A percentile compares a stretch with the other conserved stretches of the same genome.
phyloP scores from a whole-genome alignment of 371 early-diverging fungal species.

The Lichtheimia corymbifera region DNA sequence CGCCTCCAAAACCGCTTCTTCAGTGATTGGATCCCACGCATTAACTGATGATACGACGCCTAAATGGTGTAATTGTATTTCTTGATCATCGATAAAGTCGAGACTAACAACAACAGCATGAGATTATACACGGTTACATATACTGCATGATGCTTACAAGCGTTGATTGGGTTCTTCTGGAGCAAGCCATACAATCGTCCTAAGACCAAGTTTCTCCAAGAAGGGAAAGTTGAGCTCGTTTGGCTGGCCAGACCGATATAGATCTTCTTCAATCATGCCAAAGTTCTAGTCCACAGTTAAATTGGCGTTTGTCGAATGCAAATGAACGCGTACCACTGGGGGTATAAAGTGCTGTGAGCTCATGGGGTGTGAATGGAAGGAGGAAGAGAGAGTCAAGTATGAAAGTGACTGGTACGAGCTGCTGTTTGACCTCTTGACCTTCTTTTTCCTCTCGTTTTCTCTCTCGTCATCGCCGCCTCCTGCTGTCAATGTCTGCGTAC shows the following conservation, averaged over 20 bases:
- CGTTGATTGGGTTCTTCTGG: conserved; percentile 94
- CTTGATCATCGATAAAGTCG: conserved; percentile 97
- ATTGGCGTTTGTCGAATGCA: conserved; percentile 6
- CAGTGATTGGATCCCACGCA: conserved; percentile 96
- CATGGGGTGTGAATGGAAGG: conserved; percentile 34
- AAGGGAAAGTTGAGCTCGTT: conserved; percentile 98
- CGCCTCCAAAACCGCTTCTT: conserved; percentile 92
- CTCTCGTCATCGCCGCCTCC: too few relatives aligned
- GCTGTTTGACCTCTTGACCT: too few relatives aligned
- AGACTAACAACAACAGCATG: conserved; percentile 44
- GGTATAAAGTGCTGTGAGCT: conserved; percentile 83
- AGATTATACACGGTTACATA: background rate
- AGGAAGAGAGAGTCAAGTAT: background rate
- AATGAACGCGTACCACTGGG: conserved; percentile 62
- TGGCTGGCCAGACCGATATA: conserved; percentile 97
- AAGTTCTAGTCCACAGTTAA: conserved; percentile 74
- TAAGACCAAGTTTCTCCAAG: conserved; percentile 90
- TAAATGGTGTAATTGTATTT: conserved; percentile 87
- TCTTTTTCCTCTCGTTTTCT: too few relatives aligned
- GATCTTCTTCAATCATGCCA: conserved; percentile 94
- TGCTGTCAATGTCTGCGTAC: conserved; percentile 51
- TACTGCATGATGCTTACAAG: conserved; percentile 60
- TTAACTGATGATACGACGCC: conserved; percentile 77
- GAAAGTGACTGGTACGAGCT: conserved; percentile 2
- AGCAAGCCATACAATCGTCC: conserved; percentile 91